Evolutionary conservation across 805 yeast genomes (phyloP).

Genomic region (Kluyveromyces nonfermentans): DNA sequence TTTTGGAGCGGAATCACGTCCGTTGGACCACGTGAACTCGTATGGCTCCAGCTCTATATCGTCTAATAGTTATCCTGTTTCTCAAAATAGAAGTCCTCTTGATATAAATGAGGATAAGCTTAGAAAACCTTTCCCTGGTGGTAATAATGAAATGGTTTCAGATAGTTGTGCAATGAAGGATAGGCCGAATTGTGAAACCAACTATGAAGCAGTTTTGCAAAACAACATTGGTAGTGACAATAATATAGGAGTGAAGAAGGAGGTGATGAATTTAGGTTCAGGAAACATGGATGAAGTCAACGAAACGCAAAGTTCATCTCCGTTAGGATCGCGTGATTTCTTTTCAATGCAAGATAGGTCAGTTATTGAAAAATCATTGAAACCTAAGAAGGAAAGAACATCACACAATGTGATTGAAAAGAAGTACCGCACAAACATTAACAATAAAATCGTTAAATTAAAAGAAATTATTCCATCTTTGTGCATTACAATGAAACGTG

Average conservation of each 20-base stretch:
- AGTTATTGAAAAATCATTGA: constrained; percentile 6
- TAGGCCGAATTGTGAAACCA: neutral
- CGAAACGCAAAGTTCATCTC: neutral
- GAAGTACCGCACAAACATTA: constrained; percentile 62
- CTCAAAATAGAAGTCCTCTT: constrained; percentile 7
- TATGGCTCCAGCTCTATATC: constrained; percentile 2
- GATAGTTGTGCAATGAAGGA: neutral
- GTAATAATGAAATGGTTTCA: neutral
- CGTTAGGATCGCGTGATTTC: neutral
- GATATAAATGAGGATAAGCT: constrained; percentile 7
- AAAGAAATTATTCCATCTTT: constrained; percentile 61
- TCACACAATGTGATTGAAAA: constrained; percentile 67
- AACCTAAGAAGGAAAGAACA: constrained; percentile 41
- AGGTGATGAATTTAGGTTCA: neutral
- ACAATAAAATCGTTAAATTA: constrained; percentile 53
- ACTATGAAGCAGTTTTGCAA: neutral
- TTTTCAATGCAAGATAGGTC: neutral
- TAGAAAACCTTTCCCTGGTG: neutral
- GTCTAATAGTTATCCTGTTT: neutral
- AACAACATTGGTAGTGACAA: neutral
- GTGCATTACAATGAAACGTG: constrained; percentile 38
- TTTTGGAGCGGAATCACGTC: constrained; percentile 1
- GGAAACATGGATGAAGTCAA: neutral
- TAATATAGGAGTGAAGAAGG: neutral
- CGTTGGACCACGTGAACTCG: constrained; percentile 4